Base-by-base conservation (phyloP, 2,329 filamentous ascomycete species). In the Dothideomycetidae sp. region DNA sequence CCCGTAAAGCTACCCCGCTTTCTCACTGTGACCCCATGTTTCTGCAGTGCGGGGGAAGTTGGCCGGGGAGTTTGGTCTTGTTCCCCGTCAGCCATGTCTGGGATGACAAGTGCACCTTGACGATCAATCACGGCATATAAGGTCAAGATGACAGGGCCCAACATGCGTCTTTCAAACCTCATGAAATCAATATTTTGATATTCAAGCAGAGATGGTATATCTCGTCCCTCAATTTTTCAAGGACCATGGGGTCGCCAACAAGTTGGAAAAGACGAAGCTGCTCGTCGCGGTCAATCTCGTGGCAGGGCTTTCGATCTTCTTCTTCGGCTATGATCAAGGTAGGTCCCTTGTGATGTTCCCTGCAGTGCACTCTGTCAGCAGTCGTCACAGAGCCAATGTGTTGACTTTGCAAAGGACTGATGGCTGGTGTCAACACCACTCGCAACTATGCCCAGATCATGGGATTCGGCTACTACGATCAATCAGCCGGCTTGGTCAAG, bases 391-490 rank as follows among this genome's bases (percentile, higher is more conserved):
- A 40, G 4, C 5, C 33, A 31, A 42, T 44, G 66, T 28, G 70
- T 70, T 47, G 67, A 71, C 44, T 67, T 71, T 47, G n/a, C n/a
- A n/a, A n/a, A n/a, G 68, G 65, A 19, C 62, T 68, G 58, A 68
- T 68, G 64, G 70, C 70, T 12, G 76, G 76, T 39, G 75, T 81
- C 10, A 80, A 81, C 55, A 75, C 71, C 32, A 65, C 73, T 28
- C 67, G 67, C 34, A 58, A 78, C 51, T 81, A 81, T 49, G 70
- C 75, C 35, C 61, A 71, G 26, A 57, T 71, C 7, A 80, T 81
- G 74, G 66, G 65, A 5, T 73, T 79, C 44, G 77, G 76, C 4
- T 66, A 78, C 46, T 65, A 69, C 12, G 53, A 61, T 14, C 58
- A 60, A 14, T 48, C 49, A 4, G 47, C 49, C 7, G 46, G 53